phyloP scores from a whole-genome alignment of 2,329 filamentous ascomycete species.

The Tolypocladium endophyticum region DNA sequence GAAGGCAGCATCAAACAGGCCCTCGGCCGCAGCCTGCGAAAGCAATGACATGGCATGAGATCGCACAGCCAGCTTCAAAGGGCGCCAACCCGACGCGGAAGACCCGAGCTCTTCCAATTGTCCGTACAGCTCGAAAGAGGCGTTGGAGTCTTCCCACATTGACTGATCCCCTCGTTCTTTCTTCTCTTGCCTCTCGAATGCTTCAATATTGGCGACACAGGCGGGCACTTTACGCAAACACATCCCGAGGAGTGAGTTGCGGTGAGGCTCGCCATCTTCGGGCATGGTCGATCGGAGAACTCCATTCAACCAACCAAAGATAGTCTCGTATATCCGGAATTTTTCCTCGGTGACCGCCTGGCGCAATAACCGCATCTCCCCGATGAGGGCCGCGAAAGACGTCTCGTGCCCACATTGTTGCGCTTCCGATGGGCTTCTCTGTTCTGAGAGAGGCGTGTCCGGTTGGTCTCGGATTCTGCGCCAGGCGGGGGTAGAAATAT shows the following conservation, averaged over 20 bases:
- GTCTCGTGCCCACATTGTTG: not conserved
- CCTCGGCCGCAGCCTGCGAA: conserved; percentile 17
- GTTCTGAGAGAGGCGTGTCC: not conserved
- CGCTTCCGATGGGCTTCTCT: not conserved
- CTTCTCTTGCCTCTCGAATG: conserved; percentile 17
- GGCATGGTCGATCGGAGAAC: conserved; percentile 17
- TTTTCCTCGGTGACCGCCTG: conserved; percentile 10
- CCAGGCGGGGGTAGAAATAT: conserved; percentile 18
- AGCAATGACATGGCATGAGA: conserved; percentile 19
- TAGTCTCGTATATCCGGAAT: conserved; percentile 20
- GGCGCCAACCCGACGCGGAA: conserved; percentile 18
- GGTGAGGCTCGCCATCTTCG: conserved; percentile 8
- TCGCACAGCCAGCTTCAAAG: conserved; percentile 20
- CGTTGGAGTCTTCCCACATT: conserved; percentile 15
- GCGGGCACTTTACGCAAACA: conserved; percentile 21
- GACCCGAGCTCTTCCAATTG: conserved; percentile 22
- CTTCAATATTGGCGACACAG: conserved; percentile 20
- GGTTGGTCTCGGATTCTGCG: conserved; percentile 15
- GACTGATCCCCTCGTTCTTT: conserved; percentile 11
- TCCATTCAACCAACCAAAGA: conserved; percentile 19
- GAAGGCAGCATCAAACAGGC: conserved; percentile 17
- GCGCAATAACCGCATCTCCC: conserved; percentile 14
- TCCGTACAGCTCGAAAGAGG: conserved; percentile 19
- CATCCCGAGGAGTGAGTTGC: conserved; percentile 24
- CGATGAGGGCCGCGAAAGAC: conserved; percentile 6